Evolutionary conservation across 2,329 filamentous ascomycete species (phyloP).

Genomic region (Helicocarpus griseus): DNA sequence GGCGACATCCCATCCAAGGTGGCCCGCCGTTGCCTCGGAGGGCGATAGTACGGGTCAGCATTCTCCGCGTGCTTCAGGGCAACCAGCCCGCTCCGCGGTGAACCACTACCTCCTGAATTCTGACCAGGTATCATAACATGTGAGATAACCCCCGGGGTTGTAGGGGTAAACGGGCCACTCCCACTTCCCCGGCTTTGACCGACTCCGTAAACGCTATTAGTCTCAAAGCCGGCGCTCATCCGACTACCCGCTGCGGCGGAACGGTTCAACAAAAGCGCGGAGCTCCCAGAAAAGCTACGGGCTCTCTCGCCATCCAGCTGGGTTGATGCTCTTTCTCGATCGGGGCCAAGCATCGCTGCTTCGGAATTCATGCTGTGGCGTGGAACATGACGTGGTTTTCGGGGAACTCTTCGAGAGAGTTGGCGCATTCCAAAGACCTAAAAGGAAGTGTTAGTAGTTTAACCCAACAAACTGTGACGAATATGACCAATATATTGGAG

Average conservation of each 20-base stretch:
- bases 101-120: constrained; percentile 33
- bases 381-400: constrained; percentile 50
- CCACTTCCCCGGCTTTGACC: constrained; percentile 45
- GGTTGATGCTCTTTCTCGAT: constrained; percentile 54
- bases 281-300: constrained; percentile 53
- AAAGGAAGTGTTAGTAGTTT: background rate
- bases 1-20: constrained; percentile 45
- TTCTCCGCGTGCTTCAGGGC: constrained; percentile 42
- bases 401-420: constrained; percentile 61
- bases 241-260: constrained; percentile 35
- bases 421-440: constrained; percentile 82
- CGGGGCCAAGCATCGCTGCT: constrained; percentile 65
- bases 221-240: constrained; percentile 46
- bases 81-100: constrained; percentile 33
- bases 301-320: constrained; percentile 45
- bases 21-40: constrained; percentile 61
- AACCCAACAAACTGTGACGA: background rate
- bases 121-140: constrained; percentile 47
- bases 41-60: constrained; percentile 78
- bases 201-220: constrained; percentile 37
- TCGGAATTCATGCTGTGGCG: constrained; percentile 76
- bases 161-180: constrained; percentile 56
- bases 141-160: constrained; percentile 65
- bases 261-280: constrained; percentile 50
- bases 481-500: background rate